phyloP scores from a whole-genome alignment of 2,329 filamentous ascomycete genomes.

The Hawksworthiomyces lignivorus region DNA sequence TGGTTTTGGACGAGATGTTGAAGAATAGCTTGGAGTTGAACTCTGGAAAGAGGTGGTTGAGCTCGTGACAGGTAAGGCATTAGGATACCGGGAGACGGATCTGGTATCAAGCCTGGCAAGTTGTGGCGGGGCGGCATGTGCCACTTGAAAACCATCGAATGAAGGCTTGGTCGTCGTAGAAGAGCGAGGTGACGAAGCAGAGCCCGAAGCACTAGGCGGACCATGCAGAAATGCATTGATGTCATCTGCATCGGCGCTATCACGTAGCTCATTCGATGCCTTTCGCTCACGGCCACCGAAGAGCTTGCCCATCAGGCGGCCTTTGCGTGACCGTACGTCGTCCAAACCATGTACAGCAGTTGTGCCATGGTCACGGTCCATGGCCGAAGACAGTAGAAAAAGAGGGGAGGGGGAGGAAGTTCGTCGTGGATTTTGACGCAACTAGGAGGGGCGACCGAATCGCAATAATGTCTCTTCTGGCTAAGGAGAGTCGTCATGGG shows the following conservation, averaged over 20 bases:
- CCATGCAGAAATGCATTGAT: conserved; percentile 54
- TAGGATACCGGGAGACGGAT: conserved; percentile 47
- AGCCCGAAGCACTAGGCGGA: conserved; percentile 23
- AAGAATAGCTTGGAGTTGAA: conserved; percentile 25
- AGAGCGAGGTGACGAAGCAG: conserved; percentile 6
- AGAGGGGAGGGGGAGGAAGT: background rate
- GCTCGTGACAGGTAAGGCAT: conserved; percentile 39
- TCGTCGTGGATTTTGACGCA: background rate
- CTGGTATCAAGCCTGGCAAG: conserved; percentile 47
- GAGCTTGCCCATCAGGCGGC: conserved; percentile 57
- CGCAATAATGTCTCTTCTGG: background rate
- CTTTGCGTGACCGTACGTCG: conserved; percentile 31
- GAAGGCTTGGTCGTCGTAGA: conserved; percentile 15
- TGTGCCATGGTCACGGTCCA: conserved; percentile 13
- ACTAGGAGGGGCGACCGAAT: too few species aligned
- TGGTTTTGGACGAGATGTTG: conserved; percentile 1
- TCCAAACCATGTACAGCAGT: conserved; percentile 8
- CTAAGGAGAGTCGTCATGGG: background rate
- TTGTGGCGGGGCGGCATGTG: conserved; percentile 41
- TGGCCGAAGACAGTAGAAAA: background rate
- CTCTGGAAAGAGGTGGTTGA: conserved; percentile 32
- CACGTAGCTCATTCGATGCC: conserved; percentile 26
- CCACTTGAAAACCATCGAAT: conserved; percentile 51
- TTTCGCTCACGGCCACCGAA: conserved; percentile 38
- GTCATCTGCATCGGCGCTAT: conserved; percentile 25